Evolutionary conservation across 768 basidiomycete genomes (phyloP), one percentile per base, ranked within the genome.

Genomic region (Leccinellum rugosiceps): DNA sequence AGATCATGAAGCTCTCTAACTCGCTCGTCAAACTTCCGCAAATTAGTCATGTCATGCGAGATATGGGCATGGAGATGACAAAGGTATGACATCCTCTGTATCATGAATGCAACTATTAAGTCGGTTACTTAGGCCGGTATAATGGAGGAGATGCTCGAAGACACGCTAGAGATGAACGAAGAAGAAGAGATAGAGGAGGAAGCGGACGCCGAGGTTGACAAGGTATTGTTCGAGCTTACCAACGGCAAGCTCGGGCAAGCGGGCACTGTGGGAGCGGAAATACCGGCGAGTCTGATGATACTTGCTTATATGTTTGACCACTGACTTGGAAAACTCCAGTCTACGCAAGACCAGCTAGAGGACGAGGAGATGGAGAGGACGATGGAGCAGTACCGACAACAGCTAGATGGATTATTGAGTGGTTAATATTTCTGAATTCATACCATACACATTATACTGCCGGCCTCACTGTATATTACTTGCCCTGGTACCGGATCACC

Each of bases 31-130:
- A 87, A 66, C 80, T 99, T 15, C 97, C 97, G 17, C 94, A 98
- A 71, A 84, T 98, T 49, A 90, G 88, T 73, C 87, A 85, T 60
- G 83, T 84, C 1, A 99, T 99, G 97, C 84, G 94, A 34, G 90
- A 97, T 68, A 95, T 99, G 94, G 93, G 90, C 65, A 93, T 95
- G 88, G 97, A 99, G 74, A 98, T 98, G 97, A 98, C 92, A 60
- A 98, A 98, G 84, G 96, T 89, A 63, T 41, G 78, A 53, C 38
- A 13, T 9, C 41, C 49, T 49, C n/a, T 47, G n/a, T 34, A 17
- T 50, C 41, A 11, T 46, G 31, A 9, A 32, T 34, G 38, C 28
- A 34, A 19, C 32, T 43, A 6, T 44, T 69, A 30, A 68, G 31
- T 57, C 14, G 25, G 19, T 21, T 53, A 4, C n/a, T 13, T 44